Evolutionary conservation across 2,329 filamentous ascomycete species (phyloP).

Genomic region (Hypoxylon sp.): DNA sequence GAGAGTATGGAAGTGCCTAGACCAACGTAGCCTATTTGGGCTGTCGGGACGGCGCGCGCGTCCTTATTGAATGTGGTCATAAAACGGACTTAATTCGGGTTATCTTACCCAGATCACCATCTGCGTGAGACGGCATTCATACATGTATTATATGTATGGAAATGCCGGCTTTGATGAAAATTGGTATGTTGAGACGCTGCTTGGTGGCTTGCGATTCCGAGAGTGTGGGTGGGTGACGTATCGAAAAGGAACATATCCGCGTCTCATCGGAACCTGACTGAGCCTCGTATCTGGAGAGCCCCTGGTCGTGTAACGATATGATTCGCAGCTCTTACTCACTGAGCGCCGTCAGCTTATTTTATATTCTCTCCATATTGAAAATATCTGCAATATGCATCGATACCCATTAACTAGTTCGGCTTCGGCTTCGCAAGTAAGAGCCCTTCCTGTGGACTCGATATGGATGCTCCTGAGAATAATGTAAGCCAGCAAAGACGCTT

Average conservation of each 20-base stretch:
- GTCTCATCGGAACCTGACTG: slow-evolving; percentile 16
- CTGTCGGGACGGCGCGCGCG: not conserved
- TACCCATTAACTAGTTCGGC: slow-evolving; percentile 7
- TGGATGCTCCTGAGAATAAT: not conserved
- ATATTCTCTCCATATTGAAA: not conserved
- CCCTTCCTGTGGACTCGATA: not conserved
- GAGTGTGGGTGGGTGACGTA: slow-evolving; percentile 8
- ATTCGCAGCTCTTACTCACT: slow-evolving; percentile 25
- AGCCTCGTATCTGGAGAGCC: slow-evolving; percentile 14
- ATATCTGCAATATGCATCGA: slow-evolving; percentile 15
- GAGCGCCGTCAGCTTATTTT: slow-evolving; percentile 26
- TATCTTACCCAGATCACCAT: not conserved
- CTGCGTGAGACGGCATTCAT: too few species aligned
- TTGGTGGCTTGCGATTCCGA: not conserved
- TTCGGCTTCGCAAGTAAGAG: not conserved
- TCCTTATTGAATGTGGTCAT: not conserved
- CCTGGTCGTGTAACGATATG: slow-evolving; percentile 30
- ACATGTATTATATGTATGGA: too few species aligned
- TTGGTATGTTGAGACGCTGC: not conserved
- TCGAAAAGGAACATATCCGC: slow-evolving; percentile 10
- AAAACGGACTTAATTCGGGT: not conserved
- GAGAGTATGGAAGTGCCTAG: too few species aligned
- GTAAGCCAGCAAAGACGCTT: not conserved
- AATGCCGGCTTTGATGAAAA: not conserved
- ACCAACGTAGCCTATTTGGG: not conserved